A percentile compares a stretch with the other conserved stretches of the same genome.
Conservation (phyloP, 2,329 filamentous ascomycete species). For the Paradendryphiella salina region DNA sequence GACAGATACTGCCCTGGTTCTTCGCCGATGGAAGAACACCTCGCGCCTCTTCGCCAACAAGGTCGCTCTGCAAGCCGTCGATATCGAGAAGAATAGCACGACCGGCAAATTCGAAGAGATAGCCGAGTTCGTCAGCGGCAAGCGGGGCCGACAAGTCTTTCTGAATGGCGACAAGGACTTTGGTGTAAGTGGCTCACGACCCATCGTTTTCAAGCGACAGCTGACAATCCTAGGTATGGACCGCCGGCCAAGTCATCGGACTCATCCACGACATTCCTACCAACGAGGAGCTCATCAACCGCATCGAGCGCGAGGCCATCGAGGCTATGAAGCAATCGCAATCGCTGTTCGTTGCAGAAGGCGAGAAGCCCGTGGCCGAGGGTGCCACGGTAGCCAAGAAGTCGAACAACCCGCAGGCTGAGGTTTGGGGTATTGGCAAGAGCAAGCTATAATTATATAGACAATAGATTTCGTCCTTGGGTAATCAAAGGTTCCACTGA, state of each 20-base stretch:
- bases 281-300: constrained; percentile 50
- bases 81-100: constrained; percentile 79
- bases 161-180: constrained; percentile 86
- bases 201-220: background rate
- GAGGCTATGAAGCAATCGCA: constrained; percentile 48
- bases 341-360: constrained; percentile 41
- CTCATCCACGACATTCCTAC: constrained; percentile 58
- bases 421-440: constrained; percentile 50
- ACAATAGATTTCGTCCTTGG: background rate
- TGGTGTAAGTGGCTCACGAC: constrained; percentile 54
- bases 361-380: constrained; percentile 26
- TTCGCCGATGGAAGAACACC: constrained; percentile 93
- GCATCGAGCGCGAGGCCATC: constrained; percentile 54
- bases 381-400: constrained; percentile 35
- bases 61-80: constrained; percentile 76
- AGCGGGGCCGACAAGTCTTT: constrained; percentile 89
- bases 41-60: constrained; percentile 87
- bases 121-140: constrained; percentile 82
- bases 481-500: background rate
- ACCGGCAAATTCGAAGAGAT: constrained; percentile 90
- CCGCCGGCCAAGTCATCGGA: constrained; percentile 87
- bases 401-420: constrained; percentile 48
- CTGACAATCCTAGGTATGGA: constrained; percentile 76
- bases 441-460: constrained; percentile 44
- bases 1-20: constrained; percentile 85